Base-by-base conservation (phyloP, 1,284 basidiomycete species). In the Ustilago nuda region DNA sequence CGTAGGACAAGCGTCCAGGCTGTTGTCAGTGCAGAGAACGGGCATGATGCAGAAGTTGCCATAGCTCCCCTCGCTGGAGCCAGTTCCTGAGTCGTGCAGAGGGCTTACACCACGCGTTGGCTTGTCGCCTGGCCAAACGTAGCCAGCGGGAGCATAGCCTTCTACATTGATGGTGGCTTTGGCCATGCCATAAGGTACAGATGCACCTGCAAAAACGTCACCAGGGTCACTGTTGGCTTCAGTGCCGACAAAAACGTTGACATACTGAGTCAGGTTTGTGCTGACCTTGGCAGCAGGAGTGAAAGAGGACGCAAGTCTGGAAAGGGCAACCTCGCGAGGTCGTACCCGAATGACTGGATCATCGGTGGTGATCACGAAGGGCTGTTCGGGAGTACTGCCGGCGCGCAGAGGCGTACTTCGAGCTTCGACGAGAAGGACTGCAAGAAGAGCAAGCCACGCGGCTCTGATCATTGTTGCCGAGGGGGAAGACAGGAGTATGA, bases 11-110 rank as follows among this genome's bases (percentile, higher is more conserved):
- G 62, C 57, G 46, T 79, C 55, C 45, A 81, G 65, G 57, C 65
- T 53, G 56, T 71, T 66, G 51, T 69, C 64, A 13, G 41, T 58
- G 65, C 82, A 83, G 27, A 82, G 61, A 23, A 82, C 68, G 33
- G 82, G 80, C 73, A 80, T 78, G 50, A 76, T 69, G 59, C 75
- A 78, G 32, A 77, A 82, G 69, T 82, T 82, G 48, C 82, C 82
- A 43, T 69, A 82, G 53, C 71, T 75, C 33, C 82, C 80, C 12
- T 56, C 60, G 36, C 72, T 75, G 13, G 81, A 83, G 39, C 81
- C 80, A 4, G 81, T 83, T 36, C 81, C 81, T 19, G 78, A 75
- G 56, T 83, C 81, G 61, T 83, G 81, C 8, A 83, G 70, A 1
- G 69, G 64, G 15, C 71, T 75, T 30, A 83, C 59, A 27, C 81